These are phyloP conservation scores for Protomyces pachydermus DNA, from an alignment of 1,139 yeast species.

Conservation along the genomic window DNA sequence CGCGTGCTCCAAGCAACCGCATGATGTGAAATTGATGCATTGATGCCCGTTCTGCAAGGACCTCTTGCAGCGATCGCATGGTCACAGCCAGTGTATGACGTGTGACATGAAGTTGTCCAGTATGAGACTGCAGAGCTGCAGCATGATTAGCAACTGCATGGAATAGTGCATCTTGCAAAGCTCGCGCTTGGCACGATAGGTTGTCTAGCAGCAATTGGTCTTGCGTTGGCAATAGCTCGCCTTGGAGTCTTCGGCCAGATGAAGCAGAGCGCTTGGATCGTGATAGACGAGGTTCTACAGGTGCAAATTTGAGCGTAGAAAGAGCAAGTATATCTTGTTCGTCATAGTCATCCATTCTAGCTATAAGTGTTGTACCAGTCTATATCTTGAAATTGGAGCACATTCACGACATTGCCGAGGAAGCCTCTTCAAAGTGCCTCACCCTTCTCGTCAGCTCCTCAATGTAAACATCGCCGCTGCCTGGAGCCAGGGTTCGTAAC, in stretches of 20 bases:
- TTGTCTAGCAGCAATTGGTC: neutral
- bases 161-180: neutral
- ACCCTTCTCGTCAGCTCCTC: neutral
- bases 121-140: neutral
- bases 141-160: neutral
- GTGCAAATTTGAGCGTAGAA: neutral
- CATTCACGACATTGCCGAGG: neutral
- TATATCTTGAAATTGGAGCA: neutral
- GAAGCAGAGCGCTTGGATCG: neutral
- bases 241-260: too few relatives aligned
- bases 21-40: neutral
- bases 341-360: neutral
- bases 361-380: neutral
- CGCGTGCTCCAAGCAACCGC: neutral
- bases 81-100: neutral
- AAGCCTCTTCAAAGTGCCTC: neutral
- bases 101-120: neutral
- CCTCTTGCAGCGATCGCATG: neutral
- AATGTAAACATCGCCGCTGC: conserved; percentile 41
- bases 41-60: neutral
- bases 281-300: neutral
- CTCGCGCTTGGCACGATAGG: neutral
- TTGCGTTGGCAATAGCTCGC: neutral
- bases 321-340: neutral
- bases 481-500: conserved; percentile 48